Conservation (phyloP, 2,329 filamentous ascomycete genomes). For the Magnaporthiopsis poae region DNA sequence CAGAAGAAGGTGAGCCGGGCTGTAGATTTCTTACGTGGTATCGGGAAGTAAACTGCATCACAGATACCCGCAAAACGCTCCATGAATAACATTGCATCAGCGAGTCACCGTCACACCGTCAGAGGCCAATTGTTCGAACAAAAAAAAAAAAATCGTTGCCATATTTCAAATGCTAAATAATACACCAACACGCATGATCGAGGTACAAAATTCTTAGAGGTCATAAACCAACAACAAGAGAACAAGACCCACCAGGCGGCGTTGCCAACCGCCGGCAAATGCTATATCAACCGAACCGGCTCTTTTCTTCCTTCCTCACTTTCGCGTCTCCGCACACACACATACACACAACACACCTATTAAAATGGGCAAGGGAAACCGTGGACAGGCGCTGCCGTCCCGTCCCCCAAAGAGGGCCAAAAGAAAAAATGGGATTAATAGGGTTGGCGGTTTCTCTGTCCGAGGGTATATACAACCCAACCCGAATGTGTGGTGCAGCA, state of each 20-base stretch:
- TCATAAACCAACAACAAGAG: slow-evolving; percentile 5
- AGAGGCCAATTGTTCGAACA: neutral
- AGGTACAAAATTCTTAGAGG: neutral
- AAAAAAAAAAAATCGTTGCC: neutral
- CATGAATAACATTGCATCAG: too few species aligned
- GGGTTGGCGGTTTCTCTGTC: neutral
- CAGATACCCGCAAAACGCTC: too few species aligned
- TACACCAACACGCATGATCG: neutral
- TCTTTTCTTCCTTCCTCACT: neutral
- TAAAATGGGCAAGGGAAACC: neutral
- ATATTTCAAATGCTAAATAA: slow-evolving; percentile 7
- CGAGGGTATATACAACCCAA: neutral
- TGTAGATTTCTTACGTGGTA: too few species aligned
- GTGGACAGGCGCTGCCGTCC: neutral
- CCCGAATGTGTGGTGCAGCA: neutral
- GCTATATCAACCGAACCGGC: neutral
- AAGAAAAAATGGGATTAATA: neutral
- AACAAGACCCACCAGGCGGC: neutral
- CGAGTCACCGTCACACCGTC: too few species aligned
- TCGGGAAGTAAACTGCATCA: too few species aligned
- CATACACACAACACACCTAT: neutral
- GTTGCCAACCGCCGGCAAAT: neutral
- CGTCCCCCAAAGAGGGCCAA: neutral
- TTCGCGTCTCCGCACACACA: neutral
- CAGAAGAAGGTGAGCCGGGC: too few species aligned